Base-by-base conservation (phyloP, 805 yeast genomes). In the Spathaspora sp. region DNA sequence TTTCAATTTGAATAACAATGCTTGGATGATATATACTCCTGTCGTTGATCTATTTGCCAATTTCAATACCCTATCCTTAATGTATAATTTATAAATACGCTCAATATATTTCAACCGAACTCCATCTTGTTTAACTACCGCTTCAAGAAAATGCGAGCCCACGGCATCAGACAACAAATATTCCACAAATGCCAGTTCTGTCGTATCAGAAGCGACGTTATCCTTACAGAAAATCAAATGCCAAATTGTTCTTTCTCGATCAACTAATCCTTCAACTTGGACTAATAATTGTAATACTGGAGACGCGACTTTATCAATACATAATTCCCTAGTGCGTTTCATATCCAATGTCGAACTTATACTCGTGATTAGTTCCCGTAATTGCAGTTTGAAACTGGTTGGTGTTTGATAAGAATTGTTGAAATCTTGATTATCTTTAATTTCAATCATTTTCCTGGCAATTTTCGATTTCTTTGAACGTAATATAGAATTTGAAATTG, bases 361-460 rank as follows among this genome's bases (percentile, higher is more conserved):
- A 6, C 64, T 55, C 5, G 64, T 55, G 32, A 87, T 62, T 11
- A 86, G 55, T 17, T 77, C 78, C 47, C 73, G 75, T 49, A 90
- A 69, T 55, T 85, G 82, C 8, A 73, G 74, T 57, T 83, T 86
- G 65, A 89, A 89, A 0, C 87, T 74, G 8, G 73, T 63, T 8
- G 97, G 96, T 1, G 82, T 82, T 68, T 83, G 88, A 64, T 81
- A 88, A 0, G 85, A 72, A 52, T 79, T 75, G 61, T 82, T 77
- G 60, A 84, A 86, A 57, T 86, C 91, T 14, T 84, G 86, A 55
- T 78, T 85, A 65, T 89, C 96, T 60, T 85, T 84, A 44, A 90
- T 85, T 59, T 88, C 94, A 61, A 90, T 89, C 96, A 89, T 89
- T 65, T 91, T 91, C 66, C 98, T 83, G 6, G 97, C 97, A 67